Evolutionary conservation across 805 yeast species (phyloP).

Genomic region (Hanseniaspora vineae): DNA sequence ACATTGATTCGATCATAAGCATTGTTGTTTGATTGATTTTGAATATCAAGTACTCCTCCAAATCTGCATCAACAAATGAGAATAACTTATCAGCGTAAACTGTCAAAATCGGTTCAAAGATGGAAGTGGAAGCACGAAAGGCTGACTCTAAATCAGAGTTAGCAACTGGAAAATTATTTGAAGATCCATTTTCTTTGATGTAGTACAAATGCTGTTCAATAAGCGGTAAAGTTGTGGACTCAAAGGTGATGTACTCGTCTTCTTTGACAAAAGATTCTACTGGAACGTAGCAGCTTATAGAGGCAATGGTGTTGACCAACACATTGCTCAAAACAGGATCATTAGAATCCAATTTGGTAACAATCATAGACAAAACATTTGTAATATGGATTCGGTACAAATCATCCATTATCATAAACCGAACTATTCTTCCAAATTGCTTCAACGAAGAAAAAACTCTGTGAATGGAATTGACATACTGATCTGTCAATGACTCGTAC

Average conservation of each 20-base stretch:
- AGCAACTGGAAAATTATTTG: conserved; percentile 27
- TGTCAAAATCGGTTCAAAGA: conserved; percentile 48
- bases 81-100: conserved; percentile 47
- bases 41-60: conserved; percentile 24
- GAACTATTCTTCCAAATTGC: conserved; percentile 48
- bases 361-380: conserved; percentile 50
- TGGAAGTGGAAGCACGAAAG: conserved; percentile 57
- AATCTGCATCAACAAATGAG: conserved; percentile 43
- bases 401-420: conserved; percentile 52
- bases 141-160: conserved; percentile 39
- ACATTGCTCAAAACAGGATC: conserved; percentile 64
- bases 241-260: conserved; percentile 29
- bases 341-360: conserved; percentile 81
- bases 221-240: conserved; percentile 36
- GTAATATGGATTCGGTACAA: conserved; percentile 68
- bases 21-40: conserved; percentile 34
- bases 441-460: conserved; percentile 63
- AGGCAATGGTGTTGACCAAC: conserved; percentile 55
- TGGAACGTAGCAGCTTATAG: conserved; percentile 62
- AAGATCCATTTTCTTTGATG: conserved; percentile 23
- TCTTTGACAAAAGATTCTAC: conserved; percentile 38
- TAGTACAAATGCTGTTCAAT: conserved; percentile 50
- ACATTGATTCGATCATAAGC: conserved; percentile 43
- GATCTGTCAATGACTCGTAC: conserved; percentile 57
- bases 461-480: conserved; percentile 63